Percentiles rank a stretch among this genome's conserved stretches.
phyloP scores from a whole-genome alignment of 1,284 basidiomycete species.

The Macrocystidia cucumis region DNA sequence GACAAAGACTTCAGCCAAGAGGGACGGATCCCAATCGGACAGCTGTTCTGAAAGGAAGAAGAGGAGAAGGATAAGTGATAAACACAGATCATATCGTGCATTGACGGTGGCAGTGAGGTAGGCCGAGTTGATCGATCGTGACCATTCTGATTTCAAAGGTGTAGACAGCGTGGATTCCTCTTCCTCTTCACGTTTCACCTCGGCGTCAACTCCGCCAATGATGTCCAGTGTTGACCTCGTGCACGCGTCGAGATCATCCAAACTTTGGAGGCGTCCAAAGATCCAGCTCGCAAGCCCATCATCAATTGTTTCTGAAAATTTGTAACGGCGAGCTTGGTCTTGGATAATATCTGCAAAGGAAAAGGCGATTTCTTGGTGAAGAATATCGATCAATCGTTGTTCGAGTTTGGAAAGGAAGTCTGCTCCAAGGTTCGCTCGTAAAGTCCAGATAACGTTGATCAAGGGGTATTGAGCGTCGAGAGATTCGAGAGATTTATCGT shows the following conservation, averaged over 20 bases:
- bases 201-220: constrained; percentile 61
- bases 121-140: constrained; percentile 47
- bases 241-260: constrained; percentile 49
- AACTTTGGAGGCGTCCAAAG: constrained; percentile 42
- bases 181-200: constrained; percentile 67
- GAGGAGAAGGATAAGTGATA: constrained; percentile 59
- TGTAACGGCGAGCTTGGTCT: constrained; percentile 47
- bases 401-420: constrained; percentile 51
- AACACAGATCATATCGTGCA: constrained; percentile 65
- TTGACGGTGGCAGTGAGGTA: constrained; percentile 57
- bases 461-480: constrained; percentile 44
- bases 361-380: constrained; percentile 70
- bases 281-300: constrained; percentile 55
- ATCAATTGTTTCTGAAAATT: constrained; percentile 48
- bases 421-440: constrained; percentile 50
- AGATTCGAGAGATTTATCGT: constrained; percentile 26
- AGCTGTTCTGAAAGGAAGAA: constrained; percentile 63
- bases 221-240: constrained; percentile 52
- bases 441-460: constrained; percentile 50
- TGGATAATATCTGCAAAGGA: constrained; percentile 66
- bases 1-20: constrained; percentile 68
- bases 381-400: constrained; percentile 47
- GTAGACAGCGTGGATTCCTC: constrained; percentile 51
- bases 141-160: constrained; percentile 50
- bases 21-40: constrained; percentile 49